Percentiles rank a stretch among this genome's conserved stretches.
These are phyloP conservation scores for Flammula alnicola DNA, from an alignment of 1,284 basidiomycete genomes.

Conservation along the genomic window DNA sequence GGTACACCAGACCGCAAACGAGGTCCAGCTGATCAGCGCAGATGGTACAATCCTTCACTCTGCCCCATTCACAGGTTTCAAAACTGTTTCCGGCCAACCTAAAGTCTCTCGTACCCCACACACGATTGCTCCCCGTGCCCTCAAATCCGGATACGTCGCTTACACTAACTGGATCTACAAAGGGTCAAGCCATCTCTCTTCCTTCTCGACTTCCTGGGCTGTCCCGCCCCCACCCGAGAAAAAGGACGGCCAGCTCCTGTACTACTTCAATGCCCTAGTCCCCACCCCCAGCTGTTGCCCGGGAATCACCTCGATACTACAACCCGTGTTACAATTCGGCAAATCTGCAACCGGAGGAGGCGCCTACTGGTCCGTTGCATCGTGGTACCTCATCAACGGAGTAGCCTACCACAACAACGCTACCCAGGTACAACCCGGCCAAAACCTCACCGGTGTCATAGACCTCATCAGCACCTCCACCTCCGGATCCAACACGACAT, in stretches of 20 bases:
- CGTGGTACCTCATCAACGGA: slow-evolving; percentile 18
- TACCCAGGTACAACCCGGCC: slow-evolving; percentile 13
- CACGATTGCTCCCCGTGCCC: background rate
- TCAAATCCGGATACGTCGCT: slow-evolving; percentile 7
- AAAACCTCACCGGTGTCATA: slow-evolving; percentile 17
- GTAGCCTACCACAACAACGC: slow-evolving; percentile 18
- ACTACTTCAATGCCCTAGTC: slow-evolving; percentile 11
- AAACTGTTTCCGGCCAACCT: background rate
- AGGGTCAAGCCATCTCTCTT: background rate
- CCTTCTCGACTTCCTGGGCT: slow-evolving; percentile 6
- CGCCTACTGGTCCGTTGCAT: slow-evolving; percentile 21
- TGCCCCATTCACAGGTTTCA: background rate
- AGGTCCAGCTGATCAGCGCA: slow-evolving; percentile 2
- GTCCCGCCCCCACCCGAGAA: slow-evolving; percentile 3
- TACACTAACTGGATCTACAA: slow-evolving; percentile 11
- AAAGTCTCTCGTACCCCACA: background rate
- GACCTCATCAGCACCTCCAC: slow-evolving; percentile 9
- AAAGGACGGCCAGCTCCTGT: slow-evolving; percentile 8
- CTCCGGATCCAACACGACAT: slow-evolving; percentile 12
- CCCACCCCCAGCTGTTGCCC: too few species aligned
- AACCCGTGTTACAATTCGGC: slow-evolving; percentile 23
- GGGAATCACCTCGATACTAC: slow-evolving; percentile 16
- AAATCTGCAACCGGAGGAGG: slow-evolving; percentile 20
- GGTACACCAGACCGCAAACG: slow-evolving; percentile 1
- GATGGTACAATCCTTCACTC: slow-evolving; percentile 7